Conservation (phyloP, 345 rosid genomes). For the Syzygium aromaticum region DNA sequence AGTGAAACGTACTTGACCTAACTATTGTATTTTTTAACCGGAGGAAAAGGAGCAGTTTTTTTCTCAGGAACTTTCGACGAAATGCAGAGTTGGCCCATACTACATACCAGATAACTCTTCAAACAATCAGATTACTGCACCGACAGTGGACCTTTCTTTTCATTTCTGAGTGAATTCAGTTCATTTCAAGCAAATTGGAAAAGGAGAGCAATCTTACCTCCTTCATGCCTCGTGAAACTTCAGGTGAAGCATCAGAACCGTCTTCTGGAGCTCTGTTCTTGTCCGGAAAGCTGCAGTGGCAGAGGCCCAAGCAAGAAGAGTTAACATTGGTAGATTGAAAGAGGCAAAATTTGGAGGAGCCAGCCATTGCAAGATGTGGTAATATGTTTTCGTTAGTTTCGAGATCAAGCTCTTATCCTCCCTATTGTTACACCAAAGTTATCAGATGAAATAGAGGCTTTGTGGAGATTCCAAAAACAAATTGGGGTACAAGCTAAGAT, state of each 20-base stretch:
- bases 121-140: background rate
- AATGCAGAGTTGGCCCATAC: background rate
- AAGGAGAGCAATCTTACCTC: slow-evolving; percentile 42
- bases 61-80: background rate
- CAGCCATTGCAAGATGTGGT: background rate
- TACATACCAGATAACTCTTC: background rate
- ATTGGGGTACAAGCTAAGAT: background rate
- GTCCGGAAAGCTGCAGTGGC: slow-evolving; percentile 61
- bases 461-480: background rate
- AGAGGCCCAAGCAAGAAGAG: slow-evolving; percentile 18
- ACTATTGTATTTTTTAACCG: background rate
- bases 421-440: background rate
- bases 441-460: background rate
- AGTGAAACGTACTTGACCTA: background rate
- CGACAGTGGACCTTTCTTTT: background rate
- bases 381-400: slow-evolving; percentile 1
- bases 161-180: background rate
- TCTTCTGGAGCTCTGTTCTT: slow-evolving; percentile 48
- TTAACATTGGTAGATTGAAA: slow-evolving; percentile 7
- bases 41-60: background rate
- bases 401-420: background rate
- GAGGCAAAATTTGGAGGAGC: slow-evolving; percentile 11
- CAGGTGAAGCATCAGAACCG: slow-evolving; percentile 28
- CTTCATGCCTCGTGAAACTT: slow-evolving; percentile 45
- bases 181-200: slow-evolving; percentile 3